Evolutionary conservation across 2,329 filamentous ascomycete species (phyloP).

Genomic region (Elsinoe ampelina): DNA sequence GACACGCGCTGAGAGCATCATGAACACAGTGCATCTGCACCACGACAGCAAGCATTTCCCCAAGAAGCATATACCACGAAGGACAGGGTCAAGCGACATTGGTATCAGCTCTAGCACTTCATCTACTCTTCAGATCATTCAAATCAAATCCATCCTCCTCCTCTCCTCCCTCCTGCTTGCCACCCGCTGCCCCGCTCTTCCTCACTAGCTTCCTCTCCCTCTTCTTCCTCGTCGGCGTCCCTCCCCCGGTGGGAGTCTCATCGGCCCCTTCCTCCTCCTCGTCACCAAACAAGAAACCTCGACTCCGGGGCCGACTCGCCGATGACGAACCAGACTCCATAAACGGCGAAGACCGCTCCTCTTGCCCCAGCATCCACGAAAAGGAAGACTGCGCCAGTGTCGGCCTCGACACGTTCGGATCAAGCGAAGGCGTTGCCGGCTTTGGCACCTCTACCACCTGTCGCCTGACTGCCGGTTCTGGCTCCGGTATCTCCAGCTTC

Average conservation of each 20-base stretch:
- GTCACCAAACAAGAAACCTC: constrained; percentile 20
- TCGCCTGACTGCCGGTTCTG: constrained; percentile 40
- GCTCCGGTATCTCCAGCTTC: not conserved
- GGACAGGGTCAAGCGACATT: no score
- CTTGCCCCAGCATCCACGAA: constrained; percentile 60
- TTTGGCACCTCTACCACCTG: constrained; percentile 26
- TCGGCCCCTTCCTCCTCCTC: constrained; percentile 10
- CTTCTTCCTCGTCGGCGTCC: not conserved
- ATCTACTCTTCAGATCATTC: constrained; percentile 14
- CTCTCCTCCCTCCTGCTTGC: constrained; percentile 1
- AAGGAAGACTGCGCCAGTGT: constrained; percentile 65
- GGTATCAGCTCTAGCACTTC: not conserved
- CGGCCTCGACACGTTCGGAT: constrained; percentile 30
- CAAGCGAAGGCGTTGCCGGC: not conserved
- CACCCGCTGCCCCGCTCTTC: not conserved
- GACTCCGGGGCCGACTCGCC: constrained; percentile 16
- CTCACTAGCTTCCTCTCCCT: constrained; percentile 8
- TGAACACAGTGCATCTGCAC: not conserved
- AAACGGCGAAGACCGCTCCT: constrained; percentile 13
- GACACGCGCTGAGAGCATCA: no score
- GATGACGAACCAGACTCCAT: constrained; percentile 14
- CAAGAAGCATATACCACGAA: no score
- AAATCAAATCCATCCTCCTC: constrained; percentile 16
- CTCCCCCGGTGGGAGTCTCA: not conserved
- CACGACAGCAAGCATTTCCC: not conserved